Evolutionary conservation across 257 asterid genomes (phyloP).

Genomic region (Plantago elongata): DNA sequence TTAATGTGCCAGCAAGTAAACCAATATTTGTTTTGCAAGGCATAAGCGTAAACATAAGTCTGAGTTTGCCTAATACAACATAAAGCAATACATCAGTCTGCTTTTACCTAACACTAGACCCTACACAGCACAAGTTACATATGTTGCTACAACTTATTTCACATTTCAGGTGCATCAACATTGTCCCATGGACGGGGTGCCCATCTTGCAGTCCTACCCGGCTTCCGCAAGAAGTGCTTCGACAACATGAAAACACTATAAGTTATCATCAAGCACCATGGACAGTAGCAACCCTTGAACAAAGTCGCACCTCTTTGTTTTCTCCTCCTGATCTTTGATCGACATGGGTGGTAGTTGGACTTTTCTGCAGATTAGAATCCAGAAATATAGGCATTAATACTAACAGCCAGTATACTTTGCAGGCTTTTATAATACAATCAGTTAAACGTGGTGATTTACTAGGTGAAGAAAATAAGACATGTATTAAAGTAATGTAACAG

Average conservation of each 20-base stretch:
- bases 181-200: constrained; percentile 7
- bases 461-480: too few relatives aligned
- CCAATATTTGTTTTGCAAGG: too few relatives aligned
- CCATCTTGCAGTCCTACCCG: constrained; percentile 2
- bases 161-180: constrained; percentile 18
- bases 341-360: constrained; percentile 64
- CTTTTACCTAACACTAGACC: constrained; percentile 28
- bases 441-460: too few relatives aligned
- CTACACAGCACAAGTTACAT: constrained; percentile 42
- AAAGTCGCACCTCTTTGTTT: constrained; percentile 60
- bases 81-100: not conserved
- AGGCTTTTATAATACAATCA: too few relatives aligned
- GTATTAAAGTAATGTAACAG: too few relatives aligned
- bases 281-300: constrained; percentile 77
- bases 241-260: constrained; percentile 21
- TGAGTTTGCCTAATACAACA: too few relatives aligned
- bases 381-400: not conserved
- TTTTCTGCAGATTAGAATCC: constrained; percentile 44
- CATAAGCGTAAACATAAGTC: too few relatives aligned
- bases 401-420: too few relatives aligned
- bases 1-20: too few relatives aligned
- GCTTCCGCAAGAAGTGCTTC: not conserved
- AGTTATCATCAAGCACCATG: constrained; percentile 55
- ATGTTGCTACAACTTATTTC: constrained; percentile 34
- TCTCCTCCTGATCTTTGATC: constrained; percentile 81